Evolutionary conservation across 352 stramenopile species (phyloP), one percentile per base, ranked within the genome.

Genomic region (Globisporangium nagaii): DNA sequence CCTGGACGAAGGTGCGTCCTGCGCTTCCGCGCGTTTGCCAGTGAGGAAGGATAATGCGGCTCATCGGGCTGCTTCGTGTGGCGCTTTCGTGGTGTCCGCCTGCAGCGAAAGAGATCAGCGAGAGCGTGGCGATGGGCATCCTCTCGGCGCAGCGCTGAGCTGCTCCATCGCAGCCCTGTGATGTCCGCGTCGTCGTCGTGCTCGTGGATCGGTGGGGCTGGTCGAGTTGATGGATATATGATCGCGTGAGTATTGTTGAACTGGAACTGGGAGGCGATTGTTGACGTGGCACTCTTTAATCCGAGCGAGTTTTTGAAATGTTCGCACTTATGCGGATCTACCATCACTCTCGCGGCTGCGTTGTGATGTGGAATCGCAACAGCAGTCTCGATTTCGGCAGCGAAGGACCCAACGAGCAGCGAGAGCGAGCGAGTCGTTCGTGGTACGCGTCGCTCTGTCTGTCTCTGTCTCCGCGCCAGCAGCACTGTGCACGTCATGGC

Each of bases 1-100:
- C 51, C 69, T 88, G 20, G 81, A 91, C 22, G 81, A 91, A 83
- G 74, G 79, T 88, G 25, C 40, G 64, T 42, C 7, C 20, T 2
- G 24, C 12, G 17, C 41, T 39, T 11, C 7, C 13, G n/a, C n/a
- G n/a, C n/a, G n/a, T n/a, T n/a, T n/a, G n/a, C n/a, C n/a, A n/a
- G n/a, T n/a, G n/a, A n/a, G n/a, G n/a, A n/a, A n/a, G n/a, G n/a
- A n/a, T n/a, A n/a, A n/a, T n/a, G n/a, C n/a, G n/a, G n/a, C n/a
- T n/a, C n/a, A n/a, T n/a, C n/a, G n/a, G n/a, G n/a, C n/a, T n/a
- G n/a, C n/a, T n/a, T n/a, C n/a, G n/a, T n/a, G n/a, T n/a, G n/a
- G n/a, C n/a, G n/a, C n/a, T n/a, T n/a, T n/a, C n/a, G n/a, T n/a
- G n/a, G n/a, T n/a, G n/a, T n/a, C n/a, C n/a, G n/a, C n/a, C n/a